Base-by-base conservation (phyloP, 2,329 filamentous ascomycete species). In the Colletotrichum melonis region DNA sequence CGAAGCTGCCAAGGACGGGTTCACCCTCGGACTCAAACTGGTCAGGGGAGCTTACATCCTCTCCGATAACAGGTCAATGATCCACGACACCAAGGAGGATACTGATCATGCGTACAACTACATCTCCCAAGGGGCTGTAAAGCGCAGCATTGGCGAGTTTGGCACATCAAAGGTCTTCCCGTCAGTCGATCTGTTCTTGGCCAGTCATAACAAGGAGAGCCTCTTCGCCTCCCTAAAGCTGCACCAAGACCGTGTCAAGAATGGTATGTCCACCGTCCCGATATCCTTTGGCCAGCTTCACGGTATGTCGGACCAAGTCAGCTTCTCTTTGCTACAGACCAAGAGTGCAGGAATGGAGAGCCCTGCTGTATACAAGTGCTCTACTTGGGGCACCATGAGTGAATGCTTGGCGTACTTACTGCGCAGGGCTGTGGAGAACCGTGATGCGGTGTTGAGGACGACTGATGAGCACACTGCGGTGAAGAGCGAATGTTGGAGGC, bases 301-400 rank as follows among this genome's bases (percentile, higher is more conserved):
- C 63, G 88, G 88, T 30, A 90, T 90, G 88, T 87, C 88, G 3
- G 88, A 90, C 69, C 87, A 89, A 74, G 85, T 90, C 49, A 87
- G 84, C 65, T 88, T 88, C 76, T 80, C 82, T 5, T 80, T 90
- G 0, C 81, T 90, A 11, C 82, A 85, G 49, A 70, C 78, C 30
- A 82, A 82, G 73, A 74, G 76, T 11, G 77, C 76, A 1, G 74
- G 72, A 19, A 72, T 69, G 55, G 62, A 72, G 12, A 73, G 74
- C 1, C 80, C 81, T 0, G 78, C 80, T 22, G 83, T 84, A 1
- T 84, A 79, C 75, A 85, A 85, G 75, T 85, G 82, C 67, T 80
- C 81, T 32, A 84, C 82, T 2, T 85, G 83, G 83, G 83, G 83
- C 8, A 81, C 76, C 2, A 58, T 85, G 57, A 77, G 76, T 6